Evolutionary conservation across 2,329 filamentous ascomycete genomes (phyloP), one percentile per base, ranked within the genome.

Genomic region (Berkeleyomyces basicola): DNA sequence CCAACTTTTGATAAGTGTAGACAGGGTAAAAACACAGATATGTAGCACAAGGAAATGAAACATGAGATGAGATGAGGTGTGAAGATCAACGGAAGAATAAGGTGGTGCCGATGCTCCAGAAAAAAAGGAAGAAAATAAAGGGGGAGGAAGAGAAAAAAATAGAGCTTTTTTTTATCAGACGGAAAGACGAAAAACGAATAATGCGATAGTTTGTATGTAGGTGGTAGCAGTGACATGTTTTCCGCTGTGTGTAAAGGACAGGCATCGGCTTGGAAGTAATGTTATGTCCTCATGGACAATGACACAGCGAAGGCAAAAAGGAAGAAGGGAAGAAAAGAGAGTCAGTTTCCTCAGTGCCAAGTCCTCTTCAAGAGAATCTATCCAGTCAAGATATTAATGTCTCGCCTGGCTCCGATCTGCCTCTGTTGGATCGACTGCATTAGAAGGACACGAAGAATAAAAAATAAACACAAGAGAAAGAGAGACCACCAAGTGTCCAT

Each of bases 401-500:
- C 49, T 53, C 3, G 49, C n/a, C 49, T 53, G 49, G 37, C 49
- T 33, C 14, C 49, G 49, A 53, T 53, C 49, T 53, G 49, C 49
- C 49, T 53, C 49, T 37, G 49, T 11, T 53, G 33, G 33, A 23
- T 53, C 33, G 33, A n/a, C 49, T 53, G 49, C 49, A 53, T 53
- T 53, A 44, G 33, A 61, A 49, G 47, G 43, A 49, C 58, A 44
- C 33, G 58, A 59, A 59, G n/a, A 58, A 43, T 33, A 62, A 61
- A 64, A 61, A 66, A 16, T 65, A 69, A 69, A 67, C 67, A 64
- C 6, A 16, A 59, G 42, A 62, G 49, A 64, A 14, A 61, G 53
- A 55, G n/a, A 71, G 68, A 70, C 67, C 68, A 70, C 70, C 67
- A 68, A 67, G 68, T 68, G 66, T 68, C 67, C 40, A 42, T 61